Percentiles rank a stretch among this genome's conserved stretches.
These are phyloP conservation scores for Pilatotrama ljubarskyi DNA, from an alignment of 768 basidiomycete species.

Conservation along the genomic window DNA sequence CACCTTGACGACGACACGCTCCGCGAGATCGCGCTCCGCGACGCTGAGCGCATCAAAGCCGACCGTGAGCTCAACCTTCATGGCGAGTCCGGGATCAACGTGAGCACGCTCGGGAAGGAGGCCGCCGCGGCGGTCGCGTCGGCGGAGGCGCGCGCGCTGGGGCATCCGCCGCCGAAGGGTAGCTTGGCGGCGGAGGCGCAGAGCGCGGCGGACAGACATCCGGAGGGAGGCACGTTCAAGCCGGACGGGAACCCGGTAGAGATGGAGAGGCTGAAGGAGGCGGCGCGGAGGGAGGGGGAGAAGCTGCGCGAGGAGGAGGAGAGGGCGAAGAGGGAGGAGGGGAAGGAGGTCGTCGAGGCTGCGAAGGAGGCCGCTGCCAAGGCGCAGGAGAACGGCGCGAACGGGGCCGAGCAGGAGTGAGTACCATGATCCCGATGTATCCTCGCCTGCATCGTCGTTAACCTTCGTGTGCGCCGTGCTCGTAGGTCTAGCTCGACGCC, in stretches of 20 bases:
- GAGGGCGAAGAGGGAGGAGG: neutral
- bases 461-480: no score
- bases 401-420: conserved; percentile 8
- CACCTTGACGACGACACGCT: conserved; percentile 23
- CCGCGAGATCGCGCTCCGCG: conserved; percentile 25
- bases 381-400: neutral
- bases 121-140: conserved; percentile 20
- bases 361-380: neutral
- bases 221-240: conserved; percentile 19
- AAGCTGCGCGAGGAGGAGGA: conserved; percentile 8
- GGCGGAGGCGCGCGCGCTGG: conserved; percentile 19
- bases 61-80: conserved; percentile 26
- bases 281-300: conserved; percentile 15
- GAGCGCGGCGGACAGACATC: conserved; percentile 19
- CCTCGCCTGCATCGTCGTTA: no score
- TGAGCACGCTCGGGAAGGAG: conserved; percentile 17
- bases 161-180: conserved; percentile 24
- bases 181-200: conserved; percentile 27
- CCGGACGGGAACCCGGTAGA: conserved; percentile 5
- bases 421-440: no score
- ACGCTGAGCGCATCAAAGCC: conserved; percentile 32
- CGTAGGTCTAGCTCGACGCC: neutral
- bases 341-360: conserved; percentile 3
- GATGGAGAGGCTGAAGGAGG: conserved; percentile 12
- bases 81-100: conserved; percentile 11